Conservation (phyloP, 148 eudicot species). For the Linanthus parryae region DNA sequence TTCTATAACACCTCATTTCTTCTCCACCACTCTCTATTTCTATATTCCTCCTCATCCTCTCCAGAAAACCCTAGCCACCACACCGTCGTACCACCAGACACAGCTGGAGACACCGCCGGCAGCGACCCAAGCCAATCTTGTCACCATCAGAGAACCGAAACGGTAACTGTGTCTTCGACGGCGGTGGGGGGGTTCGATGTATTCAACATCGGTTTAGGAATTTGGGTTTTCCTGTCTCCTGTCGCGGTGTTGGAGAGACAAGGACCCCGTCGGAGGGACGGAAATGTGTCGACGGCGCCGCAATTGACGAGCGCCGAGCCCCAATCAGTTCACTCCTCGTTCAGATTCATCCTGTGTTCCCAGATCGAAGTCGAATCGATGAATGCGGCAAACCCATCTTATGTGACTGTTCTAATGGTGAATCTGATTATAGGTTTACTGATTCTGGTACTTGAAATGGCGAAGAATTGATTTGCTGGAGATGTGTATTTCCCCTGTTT, state of each 20-base stretch:
- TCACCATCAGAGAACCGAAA: no score
- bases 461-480: slow-evolving; percentile 59
- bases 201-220: slow-evolving; percentile 63
- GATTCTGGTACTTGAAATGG: slow-evolving; percentile 52
- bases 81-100: no score
- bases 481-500: slow-evolving; percentile 65
- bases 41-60: no score
- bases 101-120: no score
- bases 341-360: slow-evolving; percentile 70
- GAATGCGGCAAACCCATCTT: slow-evolving; percentile 29
- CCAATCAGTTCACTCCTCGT: slow-evolving; percentile 71
- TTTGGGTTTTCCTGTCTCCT: slow-evolving; percentile 57
- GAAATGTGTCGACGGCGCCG: slow-evolving; percentile 16
- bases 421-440: slow-evolving; percentile 49
- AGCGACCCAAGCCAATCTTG: no score
- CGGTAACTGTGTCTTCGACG: no score
- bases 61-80: no score
- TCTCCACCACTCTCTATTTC: no score
- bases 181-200: no score
- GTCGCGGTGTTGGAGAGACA: slow-evolving; percentile 24
- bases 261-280: no score
- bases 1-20: no score
- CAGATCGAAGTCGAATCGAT: slow-evolving; percentile 68
- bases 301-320: slow-evolving; percentile 42
- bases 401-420: slow-evolving; percentile 69